A percentile compares a stretch with the other conserved stretches of the same genome.
These are phyloP conservation scores for Austropuccinia psidii DNA, from an alignment of 1,284 basidiomycete genomes.

Conservation along the genomic window DNA sequence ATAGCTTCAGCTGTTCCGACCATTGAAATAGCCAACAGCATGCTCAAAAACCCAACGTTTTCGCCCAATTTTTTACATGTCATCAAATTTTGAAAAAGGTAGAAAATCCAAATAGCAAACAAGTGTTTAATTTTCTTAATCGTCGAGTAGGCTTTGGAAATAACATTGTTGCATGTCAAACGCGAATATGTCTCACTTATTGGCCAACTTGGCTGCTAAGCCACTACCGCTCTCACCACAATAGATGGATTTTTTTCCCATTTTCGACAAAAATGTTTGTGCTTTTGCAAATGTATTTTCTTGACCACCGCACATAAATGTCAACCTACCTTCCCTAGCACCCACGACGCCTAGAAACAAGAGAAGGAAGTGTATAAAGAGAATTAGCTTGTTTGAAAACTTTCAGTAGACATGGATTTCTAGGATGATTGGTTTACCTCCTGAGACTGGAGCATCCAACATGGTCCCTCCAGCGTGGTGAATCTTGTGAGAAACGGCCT, in stretches of 20 bases:
- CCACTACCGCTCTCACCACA: conserved; percentile 81
- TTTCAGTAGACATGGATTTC: neutral
- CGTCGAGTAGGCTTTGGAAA: neutral
- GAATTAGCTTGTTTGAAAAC: neutral
- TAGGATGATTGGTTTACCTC: conserved; percentile 54
- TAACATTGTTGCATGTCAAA: too few species aligned
- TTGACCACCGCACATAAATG: conserved; percentile 79
- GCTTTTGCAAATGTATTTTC: conserved; percentile 58
- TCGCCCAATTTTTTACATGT: neutral
- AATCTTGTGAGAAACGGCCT: conserved; percentile 48
- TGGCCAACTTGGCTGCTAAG: conserved; percentile 76
- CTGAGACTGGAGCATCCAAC: conserved; percentile 84
- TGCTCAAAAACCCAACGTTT: too few species aligned
- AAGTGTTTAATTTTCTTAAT: neutral
- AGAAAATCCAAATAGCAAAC: neutral
- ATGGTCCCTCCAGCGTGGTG: conserved; percentile 60
- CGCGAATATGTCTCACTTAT: too few species aligned
- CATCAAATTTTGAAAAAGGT: neutral
- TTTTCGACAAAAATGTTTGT: conserved; percentile 54
- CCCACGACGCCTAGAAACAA: conserved; percentile 61
- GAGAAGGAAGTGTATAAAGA: neutral
- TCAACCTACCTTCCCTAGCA: conserved; percentile 72
- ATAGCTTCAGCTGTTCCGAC: conserved; percentile 61
- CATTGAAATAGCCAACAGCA: conserved; percentile 44
- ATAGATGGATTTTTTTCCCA: conserved; percentile 74